A percentile compares a stretch with the other conserved stretches of the same genome.
Evolutionary conservation across 1,284 basidiomycete genomes (phyloP).

Genomic region (Earliella scabrosa): DNA sequence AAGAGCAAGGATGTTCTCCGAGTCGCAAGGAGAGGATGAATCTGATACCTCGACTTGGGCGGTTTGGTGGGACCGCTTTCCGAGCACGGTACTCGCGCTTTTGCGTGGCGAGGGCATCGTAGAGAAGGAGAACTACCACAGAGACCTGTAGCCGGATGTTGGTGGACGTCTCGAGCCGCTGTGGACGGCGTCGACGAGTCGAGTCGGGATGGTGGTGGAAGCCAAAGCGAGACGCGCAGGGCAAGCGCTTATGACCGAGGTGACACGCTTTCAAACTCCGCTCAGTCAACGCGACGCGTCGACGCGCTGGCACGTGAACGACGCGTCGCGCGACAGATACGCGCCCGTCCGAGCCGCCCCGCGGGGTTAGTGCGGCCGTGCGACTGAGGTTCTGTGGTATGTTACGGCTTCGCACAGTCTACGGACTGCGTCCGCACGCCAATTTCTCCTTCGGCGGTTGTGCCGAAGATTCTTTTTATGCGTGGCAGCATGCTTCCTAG

Average conservation of each 20-base stretch:
- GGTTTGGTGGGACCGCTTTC: slow-evolving; percentile 57
- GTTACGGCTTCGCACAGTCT: neutral
- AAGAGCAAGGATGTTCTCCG: slow-evolving; percentile 29
- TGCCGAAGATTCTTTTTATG: slow-evolving; percentile 5
- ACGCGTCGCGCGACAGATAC: slow-evolving; percentile 27
- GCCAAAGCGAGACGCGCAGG: slow-evolving; percentile 15
- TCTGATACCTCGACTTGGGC: slow-evolving; percentile 22
- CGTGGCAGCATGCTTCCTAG: slow-evolving; percentile 5
- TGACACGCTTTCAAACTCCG: slow-evolving; percentile 38
- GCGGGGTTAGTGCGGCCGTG: slow-evolving; percentile 22
- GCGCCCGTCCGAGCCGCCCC: neutral
- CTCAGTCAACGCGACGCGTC: slow-evolving; percentile 35
- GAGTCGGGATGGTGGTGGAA: slow-evolving; percentile 17
- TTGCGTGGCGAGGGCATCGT: slow-evolving; percentile 27
- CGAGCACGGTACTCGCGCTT: slow-evolving; percentile 55
- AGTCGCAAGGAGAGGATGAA: slow-evolving; percentile 21
- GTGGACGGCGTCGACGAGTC: slow-evolving; percentile 18
- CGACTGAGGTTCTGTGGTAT: neutral
- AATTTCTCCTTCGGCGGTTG: neutral
- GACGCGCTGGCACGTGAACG: slow-evolving; percentile 30
- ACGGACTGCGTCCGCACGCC: slow-evolving; percentile 2
- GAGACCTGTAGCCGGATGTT: slow-evolving; percentile 6
- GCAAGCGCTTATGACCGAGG: slow-evolving; percentile 32
- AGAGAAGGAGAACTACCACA: neutral
- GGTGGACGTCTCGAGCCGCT: slow-evolving; percentile 4